Conservation (phyloP, 768 basidiomycete genomes). For the Suillus placidus region DNA sequence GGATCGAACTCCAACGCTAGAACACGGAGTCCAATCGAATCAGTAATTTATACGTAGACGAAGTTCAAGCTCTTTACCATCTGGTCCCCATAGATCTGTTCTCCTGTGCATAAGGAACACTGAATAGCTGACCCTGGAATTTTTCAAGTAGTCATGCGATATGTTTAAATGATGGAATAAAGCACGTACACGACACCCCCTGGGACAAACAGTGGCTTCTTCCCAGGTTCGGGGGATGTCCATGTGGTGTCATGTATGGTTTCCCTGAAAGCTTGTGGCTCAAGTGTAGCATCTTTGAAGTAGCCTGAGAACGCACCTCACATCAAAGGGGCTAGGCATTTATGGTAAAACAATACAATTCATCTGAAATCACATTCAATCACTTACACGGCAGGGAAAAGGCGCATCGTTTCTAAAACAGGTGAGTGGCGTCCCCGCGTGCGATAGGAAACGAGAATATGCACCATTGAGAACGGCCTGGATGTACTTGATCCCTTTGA, state of each 20-base stretch:
- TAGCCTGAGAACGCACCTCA: constrained; percentile 24
- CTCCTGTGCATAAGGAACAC: constrained; percentile 39
- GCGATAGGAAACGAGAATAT: constrained; percentile 5
- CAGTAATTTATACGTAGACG: background rate
- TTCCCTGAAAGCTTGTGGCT: constrained; percentile 16
- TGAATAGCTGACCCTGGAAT: constrained; percentile 26
- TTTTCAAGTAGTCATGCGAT: background rate
- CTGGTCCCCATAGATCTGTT: constrained; percentile 41
- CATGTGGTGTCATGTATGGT: constrained; percentile 28
- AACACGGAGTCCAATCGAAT: background rate
- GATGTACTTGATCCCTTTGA: constrained; percentile 46
- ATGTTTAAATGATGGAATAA: background rate
- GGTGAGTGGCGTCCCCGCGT: background rate
- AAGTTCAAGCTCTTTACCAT: constrained; percentile 19
- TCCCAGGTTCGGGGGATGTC: constrained; percentile 23
- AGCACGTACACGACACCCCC: constrained; percentile 21
- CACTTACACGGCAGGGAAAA: constrained; percentile 36
- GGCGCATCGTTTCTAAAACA: constrained; percentile 32
- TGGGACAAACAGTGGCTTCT: constrained; percentile 34
- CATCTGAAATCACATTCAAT: background rate
- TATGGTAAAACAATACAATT: background rate
- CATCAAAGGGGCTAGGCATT: constrained; percentile 35
- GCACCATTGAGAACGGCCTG: constrained; percentile 48
- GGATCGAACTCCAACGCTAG: constrained; percentile 38
- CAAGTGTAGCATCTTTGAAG: background rate